Evolutionary conservation across 805 yeast species (phyloP).

Genomic region (Myxozyma kluyveri): DNA sequence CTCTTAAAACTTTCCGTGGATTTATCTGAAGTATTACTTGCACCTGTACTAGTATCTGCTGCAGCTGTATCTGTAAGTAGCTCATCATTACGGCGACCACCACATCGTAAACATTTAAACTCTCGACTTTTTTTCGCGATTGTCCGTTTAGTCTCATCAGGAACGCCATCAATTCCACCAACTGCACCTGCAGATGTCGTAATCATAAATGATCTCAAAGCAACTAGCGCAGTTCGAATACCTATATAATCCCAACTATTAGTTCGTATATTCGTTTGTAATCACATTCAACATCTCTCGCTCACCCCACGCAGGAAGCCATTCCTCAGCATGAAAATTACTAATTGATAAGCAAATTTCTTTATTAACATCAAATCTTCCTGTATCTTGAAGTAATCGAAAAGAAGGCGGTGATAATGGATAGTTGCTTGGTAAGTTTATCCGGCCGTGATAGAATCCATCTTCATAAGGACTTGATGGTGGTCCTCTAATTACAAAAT

Average conservation of each 20-base stretch:
- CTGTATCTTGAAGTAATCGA: conserved; percentile 31
- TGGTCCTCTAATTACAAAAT: conserved; percentile 87
- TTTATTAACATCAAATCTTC: conserved; percentile 24
- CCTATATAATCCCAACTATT: conserved; percentile 1
- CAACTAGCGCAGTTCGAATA: conserved; percentile 25
- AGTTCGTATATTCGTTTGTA: not conserved
- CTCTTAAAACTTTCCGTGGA: not conserved
- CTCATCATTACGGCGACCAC: conserved; percentile 6
- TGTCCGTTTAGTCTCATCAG: conserved; percentile 17
- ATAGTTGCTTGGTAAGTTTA: conserved; percentile 77
- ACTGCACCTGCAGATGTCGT: conserved; percentile 27
- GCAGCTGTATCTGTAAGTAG: conserved; percentile 1
- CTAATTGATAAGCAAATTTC: conserved; percentile 28
- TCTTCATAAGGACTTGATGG: conserved; percentile 80
- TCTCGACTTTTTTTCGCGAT: conserved; percentile 18
- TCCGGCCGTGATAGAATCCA: conserved; percentile 89
- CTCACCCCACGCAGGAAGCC: conserved; percentile 30
- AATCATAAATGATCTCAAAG: conserved; percentile 24
- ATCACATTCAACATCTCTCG: not conserved
- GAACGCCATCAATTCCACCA: conserved; percentile 25
- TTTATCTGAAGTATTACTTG: not conserved
- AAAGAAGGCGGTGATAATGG: conserved; percentile 80
- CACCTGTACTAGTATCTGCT: not conserved
- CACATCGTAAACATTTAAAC: conserved; percentile 12
- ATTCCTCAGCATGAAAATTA: conserved; percentile 29